Evolutionary conservation across 2,329 filamentous ascomycete species (phyloP).

Genomic region (Sporothrix pseudoabietina): DNA sequence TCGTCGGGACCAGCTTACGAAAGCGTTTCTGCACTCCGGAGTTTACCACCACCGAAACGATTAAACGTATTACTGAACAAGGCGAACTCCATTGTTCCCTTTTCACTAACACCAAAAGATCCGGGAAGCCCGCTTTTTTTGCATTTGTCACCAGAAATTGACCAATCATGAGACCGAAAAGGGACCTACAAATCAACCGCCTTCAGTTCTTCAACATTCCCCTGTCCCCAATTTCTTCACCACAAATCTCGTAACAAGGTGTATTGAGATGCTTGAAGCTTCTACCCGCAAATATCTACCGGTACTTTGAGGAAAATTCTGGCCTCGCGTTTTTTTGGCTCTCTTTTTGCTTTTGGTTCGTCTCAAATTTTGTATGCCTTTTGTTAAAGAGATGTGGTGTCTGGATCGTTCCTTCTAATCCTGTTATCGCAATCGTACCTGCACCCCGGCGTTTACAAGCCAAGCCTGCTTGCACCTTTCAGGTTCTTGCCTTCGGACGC

Average conservation of each 20-base stretch:
- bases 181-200: not conserved
- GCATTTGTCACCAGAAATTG: not conserved
- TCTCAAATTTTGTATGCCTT: not conserved
- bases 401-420: not conserved
- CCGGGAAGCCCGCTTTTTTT: not conserved
- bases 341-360: not conserved
- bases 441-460: not conserved
- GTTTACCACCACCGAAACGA: not conserved
- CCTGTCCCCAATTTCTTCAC: not conserved
- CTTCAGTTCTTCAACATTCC: not conserved
- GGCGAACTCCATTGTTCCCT: not conserved
- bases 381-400: not conserved
- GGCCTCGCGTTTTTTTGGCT: not conserved
- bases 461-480: not conserved
- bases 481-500: not conserved
- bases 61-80: conserved; percentile 17
- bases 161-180: not conserved
- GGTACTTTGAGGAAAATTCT: not conserved
- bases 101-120: not conserved
- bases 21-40: not conserved
- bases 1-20: not conserved
- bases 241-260: not conserved
- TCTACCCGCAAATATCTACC: not conserved
- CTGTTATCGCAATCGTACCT: not conserved
- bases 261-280: not conserved